Conservation (phyloP, 192 early-diverging fungal species). For the Spinellus fusiger region DNA sequence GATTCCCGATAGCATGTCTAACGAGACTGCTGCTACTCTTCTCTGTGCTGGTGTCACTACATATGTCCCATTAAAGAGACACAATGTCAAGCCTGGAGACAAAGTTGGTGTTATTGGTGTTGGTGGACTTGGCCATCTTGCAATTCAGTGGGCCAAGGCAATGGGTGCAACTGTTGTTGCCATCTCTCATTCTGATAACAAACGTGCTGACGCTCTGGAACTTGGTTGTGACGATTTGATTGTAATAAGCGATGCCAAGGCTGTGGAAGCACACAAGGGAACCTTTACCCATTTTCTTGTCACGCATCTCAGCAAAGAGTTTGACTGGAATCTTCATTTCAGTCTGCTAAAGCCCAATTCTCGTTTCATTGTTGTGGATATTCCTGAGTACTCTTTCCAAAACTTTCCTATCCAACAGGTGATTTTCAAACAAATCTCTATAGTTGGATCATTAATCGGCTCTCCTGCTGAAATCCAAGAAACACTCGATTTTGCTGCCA, state of each 20-base stretch:
- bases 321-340: slow-evolving; percentile 8
- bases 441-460: slow-evolving; percentile 66
- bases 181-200: slow-evolving; percentile 43
- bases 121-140: slow-evolving; percentile 60
- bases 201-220: slow-evolving; percentile 43
- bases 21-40: slow-evolving; percentile 60
- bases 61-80: slow-evolving; percentile 43
- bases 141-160: slow-evolving; percentile 43
- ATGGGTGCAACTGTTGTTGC: slow-evolving; percentile 45
- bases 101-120: neutral
- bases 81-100: slow-evolving; percentile 39
- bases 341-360: neutral
- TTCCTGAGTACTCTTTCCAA: slow-evolving; percentile 29
- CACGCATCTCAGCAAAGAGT: neutral
- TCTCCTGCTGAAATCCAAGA: slow-evolving; percentile 46
- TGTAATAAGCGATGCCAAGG: neutral
- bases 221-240: slow-evolving; percentile 52
- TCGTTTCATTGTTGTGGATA: slow-evolving; percentile 3
- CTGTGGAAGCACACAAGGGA: neutral
- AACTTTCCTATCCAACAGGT: slow-evolving; percentile 34
- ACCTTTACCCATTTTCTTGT: slow-evolving; percentile 2
- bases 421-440: slow-evolving; percentile 37
- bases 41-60: slow-evolving; percentile 70
- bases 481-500: slow-evolving; percentile 59
- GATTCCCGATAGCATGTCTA: slow-evolving; percentile 46